A percentile compares a stretch with the other conserved stretches of the same genome.
Conservation (phyloP, 2,329 filamentous ascomycete species). For the Ophiocordyceps sinensis region DNA sequence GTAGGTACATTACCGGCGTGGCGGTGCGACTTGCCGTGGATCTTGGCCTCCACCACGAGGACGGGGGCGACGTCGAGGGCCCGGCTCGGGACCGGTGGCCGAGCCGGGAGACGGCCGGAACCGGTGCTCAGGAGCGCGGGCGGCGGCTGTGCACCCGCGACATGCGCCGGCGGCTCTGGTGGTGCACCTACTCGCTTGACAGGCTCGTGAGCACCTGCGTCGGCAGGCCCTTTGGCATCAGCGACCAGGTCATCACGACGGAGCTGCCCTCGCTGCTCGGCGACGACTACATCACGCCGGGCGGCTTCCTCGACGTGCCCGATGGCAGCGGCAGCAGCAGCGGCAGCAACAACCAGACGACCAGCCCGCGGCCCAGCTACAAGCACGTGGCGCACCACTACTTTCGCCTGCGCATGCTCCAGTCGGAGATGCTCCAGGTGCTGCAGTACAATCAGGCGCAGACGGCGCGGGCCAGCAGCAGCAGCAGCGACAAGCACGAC, state of each 20-base stretch:
- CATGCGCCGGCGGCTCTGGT: slow-evolving; percentile 77
- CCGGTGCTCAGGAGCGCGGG: slow-evolving; percentile 36
- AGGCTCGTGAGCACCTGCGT: slow-evolving; percentile 91
- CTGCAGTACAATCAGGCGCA: slow-evolving; percentile 85
- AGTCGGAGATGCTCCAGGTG: slow-evolving; percentile 91
- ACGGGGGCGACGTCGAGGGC: slow-evolving; percentile 51
- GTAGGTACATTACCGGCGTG: slow-evolving; percentile 80
- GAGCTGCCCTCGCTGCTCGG: slow-evolving; percentile 84
- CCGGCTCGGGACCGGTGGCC: slow-evolving; percentile 12
- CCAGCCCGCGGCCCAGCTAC: slow-evolving; percentile 54
- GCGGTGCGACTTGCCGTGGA: slow-evolving; percentile 84
- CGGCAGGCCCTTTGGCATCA: slow-evolving; percentile 82
- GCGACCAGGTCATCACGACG: slow-evolving; percentile 92
- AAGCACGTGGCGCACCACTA: slow-evolving; percentile 89
- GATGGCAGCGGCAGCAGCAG: slow-evolving; percentile 21
- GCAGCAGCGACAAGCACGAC: slow-evolving; percentile 42
- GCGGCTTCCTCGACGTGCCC: slow-evolving; percentile 52
- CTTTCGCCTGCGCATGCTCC: slow-evolving; percentile 72
- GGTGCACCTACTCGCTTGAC: slow-evolving; percentile 93
- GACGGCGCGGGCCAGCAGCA: slow-evolving; percentile 49
- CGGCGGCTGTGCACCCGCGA: slow-evolving; percentile 76
- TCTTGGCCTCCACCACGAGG: slow-evolving; percentile 83
- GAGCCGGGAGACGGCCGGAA: slow-evolving; percentile 9
- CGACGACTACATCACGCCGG: slow-evolving; percentile 72
- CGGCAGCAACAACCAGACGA: no score